Percentiles rank a stretch among this genome's conserved stretches.
These are phyloP conservation scores for Lasiosphaeria hispida DNA, from an alignment of 495 filamentous ascomycete genomes.

Conservation along the genomic window DNA sequence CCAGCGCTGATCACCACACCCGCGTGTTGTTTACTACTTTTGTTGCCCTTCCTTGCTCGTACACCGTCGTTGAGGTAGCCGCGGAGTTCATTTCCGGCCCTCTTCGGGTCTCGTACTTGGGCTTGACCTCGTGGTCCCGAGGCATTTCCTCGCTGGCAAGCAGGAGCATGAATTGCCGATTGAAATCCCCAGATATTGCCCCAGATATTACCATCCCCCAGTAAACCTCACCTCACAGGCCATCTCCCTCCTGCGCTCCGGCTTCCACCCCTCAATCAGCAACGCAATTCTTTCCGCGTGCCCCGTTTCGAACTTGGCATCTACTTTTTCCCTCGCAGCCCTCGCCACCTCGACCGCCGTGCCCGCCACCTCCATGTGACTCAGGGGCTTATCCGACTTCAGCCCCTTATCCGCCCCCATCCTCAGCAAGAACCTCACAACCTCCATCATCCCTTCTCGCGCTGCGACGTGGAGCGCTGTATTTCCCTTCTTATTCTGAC, in stretches of 20 bases:
- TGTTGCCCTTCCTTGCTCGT: too few species aligned
- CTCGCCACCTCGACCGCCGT: constrained; percentile 16
- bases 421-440: constrained; percentile 16
- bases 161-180: too few species aligned
- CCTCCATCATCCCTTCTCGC: constrained; percentile 9
- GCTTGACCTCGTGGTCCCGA: too few species aligned
- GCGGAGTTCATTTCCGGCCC: too few species aligned
- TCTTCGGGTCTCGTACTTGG: too few species aligned
- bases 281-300: not conserved
- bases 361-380: constrained; percentile 2
- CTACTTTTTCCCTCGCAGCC: not conserved
- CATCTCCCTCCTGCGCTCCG: not conserved
- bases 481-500: constrained; percentile 2
- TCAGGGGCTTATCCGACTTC: not conserved
- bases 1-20: too few species aligned
- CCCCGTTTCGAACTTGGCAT: not conserved
- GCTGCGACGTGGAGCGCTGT: constrained; percentile 18
- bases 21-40: too few species aligned
- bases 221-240: not conserved
- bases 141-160: too few species aligned
- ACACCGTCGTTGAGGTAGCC: too few species aligned
- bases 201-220: too few species aligned
- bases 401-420: constrained; percentile 14
- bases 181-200: too few species aligned
- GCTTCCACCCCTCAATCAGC: constrained; percentile 7